A percentile compares a stretch with the other conserved stretches of the same genome.
phyloP scores from a whole-genome alignment of 2,329 filamentous ascomycete species.

The Akanthomyces muscarius region DNA sequence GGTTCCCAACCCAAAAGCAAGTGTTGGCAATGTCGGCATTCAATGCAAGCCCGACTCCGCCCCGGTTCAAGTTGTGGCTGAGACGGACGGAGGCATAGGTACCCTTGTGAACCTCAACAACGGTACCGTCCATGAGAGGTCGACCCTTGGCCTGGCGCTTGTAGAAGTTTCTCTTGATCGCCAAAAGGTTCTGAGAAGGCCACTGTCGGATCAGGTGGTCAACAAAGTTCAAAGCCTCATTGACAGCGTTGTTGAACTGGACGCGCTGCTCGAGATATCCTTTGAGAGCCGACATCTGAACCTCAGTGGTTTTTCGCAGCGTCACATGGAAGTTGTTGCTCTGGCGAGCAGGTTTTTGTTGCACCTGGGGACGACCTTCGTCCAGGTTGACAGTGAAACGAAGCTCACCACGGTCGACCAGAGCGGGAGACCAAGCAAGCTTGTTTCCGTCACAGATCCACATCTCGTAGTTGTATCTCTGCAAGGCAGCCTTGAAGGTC shows the following conservation, averaged over 20 bases:
- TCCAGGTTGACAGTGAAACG: slow-evolving; percentile 69
- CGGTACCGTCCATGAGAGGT: slow-evolving; percentile 51
- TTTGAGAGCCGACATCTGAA: slow-evolving; percentile 64
- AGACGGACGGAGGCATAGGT: slow-evolving; percentile 82
- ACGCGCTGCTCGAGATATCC: slow-evolving; percentile 61
- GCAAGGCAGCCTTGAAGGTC: slow-evolving; percentile 52
- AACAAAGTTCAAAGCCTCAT: slow-evolving; percentile 83
- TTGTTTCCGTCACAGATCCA: slow-evolving; percentile 82
- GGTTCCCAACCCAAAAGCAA: slow-evolving; percentile 67
- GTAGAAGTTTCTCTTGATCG: slow-evolving; percentile 84
- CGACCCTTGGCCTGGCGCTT: slow-evolving; percentile 44
- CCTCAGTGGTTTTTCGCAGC: slow-evolving; percentile 60
- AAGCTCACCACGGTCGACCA: slow-evolving; percentile 44
- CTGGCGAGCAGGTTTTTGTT: slow-evolving; percentile 25
- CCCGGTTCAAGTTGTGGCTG: slow-evolving; percentile 49
- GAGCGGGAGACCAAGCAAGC: slow-evolving; percentile 67
- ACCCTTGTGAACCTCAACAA: slow-evolving; percentile 79
- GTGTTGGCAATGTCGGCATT: slow-evolving; percentile 92
- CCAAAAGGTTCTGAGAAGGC: slow-evolving; percentile 63
- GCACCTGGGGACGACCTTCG: slow-evolving; percentile 49
- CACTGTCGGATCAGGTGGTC: slow-evolving; percentile 82
- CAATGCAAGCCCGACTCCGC: slow-evolving; percentile 63
- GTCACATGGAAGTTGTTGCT: slow-evolving; percentile 55
- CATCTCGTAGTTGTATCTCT: slow-evolving; percentile 37
- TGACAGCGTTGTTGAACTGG: slow-evolving; percentile 60